phyloP scores from a whole-genome alignment of 31 red algal genomes.

The Endocladia muricata region DNA sequence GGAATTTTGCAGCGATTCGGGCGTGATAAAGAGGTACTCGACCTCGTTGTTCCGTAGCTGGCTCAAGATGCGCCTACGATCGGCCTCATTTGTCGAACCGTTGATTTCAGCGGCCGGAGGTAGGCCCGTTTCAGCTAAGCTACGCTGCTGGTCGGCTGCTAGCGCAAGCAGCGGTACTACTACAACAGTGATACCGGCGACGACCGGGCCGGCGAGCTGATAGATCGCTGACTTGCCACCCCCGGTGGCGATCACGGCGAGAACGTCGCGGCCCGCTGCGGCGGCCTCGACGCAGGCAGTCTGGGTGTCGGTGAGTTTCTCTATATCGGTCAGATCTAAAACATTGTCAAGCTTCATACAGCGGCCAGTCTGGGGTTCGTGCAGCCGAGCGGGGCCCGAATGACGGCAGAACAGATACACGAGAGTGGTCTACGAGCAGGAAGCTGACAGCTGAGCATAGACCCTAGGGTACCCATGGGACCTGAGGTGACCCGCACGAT shows the following conservation, averaged over 20 bases:
- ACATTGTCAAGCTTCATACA: no score
- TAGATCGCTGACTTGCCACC: constrained; percentile 85
- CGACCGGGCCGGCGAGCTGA: constrained; percentile 76
- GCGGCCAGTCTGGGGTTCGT: no score
- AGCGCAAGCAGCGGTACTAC: constrained; percentile 82
- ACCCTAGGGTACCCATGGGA: no score
- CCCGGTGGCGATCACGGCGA: constrained; percentile 77
- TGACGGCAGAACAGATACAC: no score
- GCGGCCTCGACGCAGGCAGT: no score
- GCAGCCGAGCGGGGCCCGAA: no score
- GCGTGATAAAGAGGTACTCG: constrained; percentile 74
- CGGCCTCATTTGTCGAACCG: not conserved
- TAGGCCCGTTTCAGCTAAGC: constrained; percentile 19
- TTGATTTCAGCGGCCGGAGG: not conserved
- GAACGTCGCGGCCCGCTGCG: constrained; percentile 73
- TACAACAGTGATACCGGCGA: constrained; percentile 77
- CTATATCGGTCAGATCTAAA: constrained; percentile 77
- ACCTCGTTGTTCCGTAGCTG: constrained; percentile 15
- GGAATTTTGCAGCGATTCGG: constrained; percentile 68
- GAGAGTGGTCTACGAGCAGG: no score
- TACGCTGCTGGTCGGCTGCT: constrained; percentile 65
- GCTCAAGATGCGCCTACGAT: no score
- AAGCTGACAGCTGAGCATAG: no score
- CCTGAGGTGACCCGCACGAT: no score
- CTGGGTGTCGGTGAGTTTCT: constrained; percentile 72